phyloP scores from a whole-genome alignment of 352 stramenopile species.

The Globisporangium canariense region DNA sequence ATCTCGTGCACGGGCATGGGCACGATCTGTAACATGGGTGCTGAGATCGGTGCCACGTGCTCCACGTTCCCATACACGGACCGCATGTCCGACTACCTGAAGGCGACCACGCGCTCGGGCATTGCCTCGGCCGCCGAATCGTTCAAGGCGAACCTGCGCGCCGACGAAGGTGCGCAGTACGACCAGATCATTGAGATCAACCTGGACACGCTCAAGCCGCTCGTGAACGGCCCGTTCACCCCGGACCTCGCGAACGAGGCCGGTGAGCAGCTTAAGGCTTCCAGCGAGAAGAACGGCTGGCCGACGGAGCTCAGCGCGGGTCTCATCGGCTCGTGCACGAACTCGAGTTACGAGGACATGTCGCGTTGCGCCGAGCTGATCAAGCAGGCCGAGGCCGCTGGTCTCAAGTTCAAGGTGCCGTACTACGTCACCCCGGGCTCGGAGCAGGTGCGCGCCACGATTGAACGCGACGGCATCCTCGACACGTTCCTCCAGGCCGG shows the following conservation, averaged over 20 bases:
- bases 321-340: constrained; percentile 94
- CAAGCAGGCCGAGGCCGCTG: constrained; percentile 77
- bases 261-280: constrained; percentile 60
- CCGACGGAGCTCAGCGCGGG: constrained; percentile 87
- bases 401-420: constrained; percentile 90
- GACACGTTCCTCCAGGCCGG: constrained; percentile 88
- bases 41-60: constrained; percentile 92
- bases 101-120: constrained; percentile 84
- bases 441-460: constrained; percentile 91
- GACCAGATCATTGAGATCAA: constrained; percentile 94
- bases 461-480: constrained; percentile 88
- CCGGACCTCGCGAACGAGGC: constrained; percentile 88
- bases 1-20: constrained; percentile 94
- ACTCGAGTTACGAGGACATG: constrained; percentile 95
- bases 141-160: constrained; percentile 84
- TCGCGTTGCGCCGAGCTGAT: constrained; percentile 87
- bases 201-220: constrained; percentile 86
- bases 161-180: constrained; percentile 90
- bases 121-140: constrained; percentile 87
- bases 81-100: constrained; percentile 91
- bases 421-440: constrained; percentile 92
- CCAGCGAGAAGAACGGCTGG: constrained; percentile 88
- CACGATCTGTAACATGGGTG: constrained; percentile 96
- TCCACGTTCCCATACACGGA: constrained; percentile 93
- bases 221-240: constrained; percentile 92